Percentiles rank a stretch among this genome's conserved stretches.
Evolutionary conservation across 148 eudicot species (phyloP).

Genomic region (Camellia granthamiana): DNA sequence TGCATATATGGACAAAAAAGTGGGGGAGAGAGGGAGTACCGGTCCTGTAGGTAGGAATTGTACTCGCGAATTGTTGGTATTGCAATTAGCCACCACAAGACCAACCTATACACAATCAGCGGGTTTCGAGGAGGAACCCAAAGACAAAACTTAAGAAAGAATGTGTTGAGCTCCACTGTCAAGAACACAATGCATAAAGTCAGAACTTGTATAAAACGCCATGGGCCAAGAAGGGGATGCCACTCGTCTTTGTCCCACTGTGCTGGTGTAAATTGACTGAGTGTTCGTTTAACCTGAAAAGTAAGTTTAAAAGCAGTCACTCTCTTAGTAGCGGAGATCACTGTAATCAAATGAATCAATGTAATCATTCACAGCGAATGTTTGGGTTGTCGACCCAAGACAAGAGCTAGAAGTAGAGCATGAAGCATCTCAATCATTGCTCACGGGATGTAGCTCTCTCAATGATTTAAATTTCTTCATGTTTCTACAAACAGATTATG

Average conservation of each 20-base stretch:
- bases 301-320: background rate
- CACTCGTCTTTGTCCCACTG: conserved; percentile 99
- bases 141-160: conserved; percentile 93
- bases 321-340: background rate
- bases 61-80: conserved; percentile 96
- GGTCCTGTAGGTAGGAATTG: conserved; percentile 91
- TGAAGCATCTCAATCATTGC: too few species aligned
- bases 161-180: conserved; percentile 94
- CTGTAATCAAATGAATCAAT: background rate
- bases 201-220: conserved; percentile 89
- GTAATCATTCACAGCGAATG: background rate
- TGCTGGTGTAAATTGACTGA: conserved; percentile 96
- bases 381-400: background rate
- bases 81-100: conserved; percentile 98
- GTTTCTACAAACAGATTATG: too few species aligned
- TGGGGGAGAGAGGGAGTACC: conserved; percentile 34
- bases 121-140: conserved; percentile 99
- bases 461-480: too few species aligned
- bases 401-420: background rate
- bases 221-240: conserved; percentile 95
- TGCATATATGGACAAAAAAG: background rate
- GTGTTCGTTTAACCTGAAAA: conserved; percentile 78
- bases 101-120: conserved; percentile 68
- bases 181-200: conserved; percentile 77
- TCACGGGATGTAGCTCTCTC: too few species aligned